These are phyloP conservation scores for Paecilomyces variotii DNA, from an alignment of 2,329 filamentous ascomycete genomes.

Conservation along the genomic window DNA sequence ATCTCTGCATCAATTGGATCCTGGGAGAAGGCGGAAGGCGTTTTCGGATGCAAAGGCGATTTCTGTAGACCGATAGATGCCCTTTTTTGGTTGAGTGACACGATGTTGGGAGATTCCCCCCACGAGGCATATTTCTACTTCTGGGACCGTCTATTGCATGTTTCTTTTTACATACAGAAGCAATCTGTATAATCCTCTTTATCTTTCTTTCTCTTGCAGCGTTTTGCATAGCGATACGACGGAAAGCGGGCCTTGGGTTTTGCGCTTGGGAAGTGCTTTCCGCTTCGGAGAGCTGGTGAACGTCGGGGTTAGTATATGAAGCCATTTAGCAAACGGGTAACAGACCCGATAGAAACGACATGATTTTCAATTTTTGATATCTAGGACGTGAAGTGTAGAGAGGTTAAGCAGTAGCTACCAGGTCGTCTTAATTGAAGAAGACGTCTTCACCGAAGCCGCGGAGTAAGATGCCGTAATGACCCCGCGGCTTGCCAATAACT, in stretches of 20 bases:
- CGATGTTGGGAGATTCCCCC: neutral
- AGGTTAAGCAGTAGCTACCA: neutral
- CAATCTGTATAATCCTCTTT: neutral
- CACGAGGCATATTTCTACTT: neutral
- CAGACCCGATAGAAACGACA: neutral
- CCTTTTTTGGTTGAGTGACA: neutral
- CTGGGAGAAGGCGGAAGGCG: slow-evolving; percentile 18
- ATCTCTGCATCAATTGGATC: slow-evolving; percentile 12
- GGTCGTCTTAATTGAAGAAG: neutral
- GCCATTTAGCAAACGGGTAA: neutral
- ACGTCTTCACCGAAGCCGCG: neutral
- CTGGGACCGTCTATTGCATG: neutral
- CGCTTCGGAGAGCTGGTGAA: neutral
- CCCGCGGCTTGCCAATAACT: neutral
- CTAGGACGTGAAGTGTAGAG: neutral
- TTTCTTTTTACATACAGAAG: neutral
- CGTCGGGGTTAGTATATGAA: neutral
- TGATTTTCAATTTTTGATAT: neutral
- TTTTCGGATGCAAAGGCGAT: slow-evolving; percentile 12
- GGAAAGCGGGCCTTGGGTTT: neutral
- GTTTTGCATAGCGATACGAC: neutral
- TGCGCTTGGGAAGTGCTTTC: neutral
- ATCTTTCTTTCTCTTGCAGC: neutral
- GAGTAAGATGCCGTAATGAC: neutral
- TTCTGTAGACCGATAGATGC: neutral